Conservation (phyloP, 257 asterid species). For the Solanum corneliomulleri region DNA sequence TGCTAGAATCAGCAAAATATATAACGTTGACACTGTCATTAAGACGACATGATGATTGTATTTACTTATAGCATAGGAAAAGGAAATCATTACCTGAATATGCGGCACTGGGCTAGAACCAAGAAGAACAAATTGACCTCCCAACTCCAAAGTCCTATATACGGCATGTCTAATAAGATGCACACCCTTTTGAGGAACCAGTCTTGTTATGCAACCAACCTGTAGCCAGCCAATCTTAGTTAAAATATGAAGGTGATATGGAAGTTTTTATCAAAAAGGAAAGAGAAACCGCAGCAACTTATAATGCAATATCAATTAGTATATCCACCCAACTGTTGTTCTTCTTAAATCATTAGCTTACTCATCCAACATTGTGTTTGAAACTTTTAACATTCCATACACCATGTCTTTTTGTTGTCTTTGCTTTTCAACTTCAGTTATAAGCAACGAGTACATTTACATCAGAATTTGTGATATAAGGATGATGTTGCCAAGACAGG, state of each 20-base stretch:
- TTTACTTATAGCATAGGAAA: not conserved
- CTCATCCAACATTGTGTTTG: not conserved
- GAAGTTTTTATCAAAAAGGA: not conserved
- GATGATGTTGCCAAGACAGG: not conserved
- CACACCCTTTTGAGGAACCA: slow-evolving; percentile 98
- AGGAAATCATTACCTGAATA: slow-evolving; percentile 53
- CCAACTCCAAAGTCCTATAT: slow-evolving; percentile 75
- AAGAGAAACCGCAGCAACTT: not conserved
- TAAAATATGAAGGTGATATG: not conserved
- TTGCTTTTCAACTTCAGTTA: not conserved
- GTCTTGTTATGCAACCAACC: slow-evolving; percentile 95
- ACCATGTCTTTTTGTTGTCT: not conserved
- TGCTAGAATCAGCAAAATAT: not conserved
- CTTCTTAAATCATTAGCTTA: not conserved
- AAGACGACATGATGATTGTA: not conserved
- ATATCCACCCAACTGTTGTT: not conserved
- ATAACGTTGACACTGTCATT: not conserved
- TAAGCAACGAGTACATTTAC: not conserved
- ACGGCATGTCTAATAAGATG: slow-evolving; percentile 94
- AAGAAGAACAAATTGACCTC: slow-evolving; percentile 94
- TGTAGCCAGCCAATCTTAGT: slow-evolving; percentile 9
- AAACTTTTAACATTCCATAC: not conserved
- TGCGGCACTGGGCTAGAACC: slow-evolving; percentile 95
- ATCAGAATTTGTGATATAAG: not conserved
- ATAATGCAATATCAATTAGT: not conserved